A percentile compares a stretch with the other conserved stretches of the same genome.
Evolutionary conservation across 257 asterid genomes (phyloP).

Genomic region (Penstemon newberryi): DNA sequence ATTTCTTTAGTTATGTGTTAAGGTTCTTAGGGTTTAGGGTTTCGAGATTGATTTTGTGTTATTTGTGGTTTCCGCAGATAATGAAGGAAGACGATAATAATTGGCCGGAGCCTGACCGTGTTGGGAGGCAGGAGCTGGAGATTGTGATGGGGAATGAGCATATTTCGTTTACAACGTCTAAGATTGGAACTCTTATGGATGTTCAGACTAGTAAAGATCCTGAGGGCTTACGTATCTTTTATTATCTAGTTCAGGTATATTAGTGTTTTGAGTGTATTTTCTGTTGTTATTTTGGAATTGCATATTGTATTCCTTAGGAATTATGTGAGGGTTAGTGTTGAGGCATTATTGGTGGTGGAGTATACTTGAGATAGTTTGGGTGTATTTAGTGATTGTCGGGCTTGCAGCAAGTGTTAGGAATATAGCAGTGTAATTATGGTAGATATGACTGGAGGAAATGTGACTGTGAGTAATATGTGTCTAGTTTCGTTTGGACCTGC

Average conservation of each 20-base stretch:
- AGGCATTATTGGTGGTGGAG: neutral
- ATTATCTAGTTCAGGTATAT: conserved; percentile 94
- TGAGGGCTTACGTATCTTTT: conserved; percentile 86
- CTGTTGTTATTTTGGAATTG: neutral
- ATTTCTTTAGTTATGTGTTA: neutral
- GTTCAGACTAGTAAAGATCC: conserved; percentile 97
- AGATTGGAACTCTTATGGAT: conserved; percentile 97
- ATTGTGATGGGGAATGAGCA: conserved; percentile 99
- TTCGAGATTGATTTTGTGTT: conserved; percentile 21
- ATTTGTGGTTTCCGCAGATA: conserved; percentile 44
- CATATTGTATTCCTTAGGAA: neutral
- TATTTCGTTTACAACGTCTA: conserved; percentile 94
- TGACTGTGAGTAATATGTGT: too few relatives aligned
- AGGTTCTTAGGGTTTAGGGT: conserved; percentile 38
- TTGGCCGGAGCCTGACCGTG: conserved; percentile 99
- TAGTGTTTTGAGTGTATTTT: neutral
- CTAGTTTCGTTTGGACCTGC: neutral
- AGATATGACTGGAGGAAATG: neutral
- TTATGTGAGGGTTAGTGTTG: neutral
- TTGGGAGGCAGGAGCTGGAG: conserved; percentile 98
- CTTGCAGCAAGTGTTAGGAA: neutral
- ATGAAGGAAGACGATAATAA: conserved; percentile 98
- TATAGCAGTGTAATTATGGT: neutral
- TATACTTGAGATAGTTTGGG: neutral
- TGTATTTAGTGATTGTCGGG: neutral